Base-by-base conservation (phyloP, 768 basidiomycete species). In the Calocera viscosa region DNA sequence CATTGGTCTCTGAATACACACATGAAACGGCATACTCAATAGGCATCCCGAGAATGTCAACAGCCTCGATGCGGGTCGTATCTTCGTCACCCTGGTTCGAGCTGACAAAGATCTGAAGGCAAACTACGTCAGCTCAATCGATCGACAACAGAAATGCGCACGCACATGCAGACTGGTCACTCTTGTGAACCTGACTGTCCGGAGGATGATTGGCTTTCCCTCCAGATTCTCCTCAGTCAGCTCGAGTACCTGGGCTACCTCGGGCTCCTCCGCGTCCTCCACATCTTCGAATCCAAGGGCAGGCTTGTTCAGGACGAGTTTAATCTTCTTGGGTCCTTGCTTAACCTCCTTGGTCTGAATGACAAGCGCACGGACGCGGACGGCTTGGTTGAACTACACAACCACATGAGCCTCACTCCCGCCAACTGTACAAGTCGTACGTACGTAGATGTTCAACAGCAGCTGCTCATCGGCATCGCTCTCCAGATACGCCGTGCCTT, bases 381-480 rank as follows among this genome's bases (percentile, higher is more conserved):
- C 87, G 28, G 81, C 74, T 75, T 87, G 86, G 73, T 87, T 86
- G 77, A 89, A 89, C 87, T 87, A 71, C 10, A 66, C 5, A 7
- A n/a, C 22, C 65, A 24, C 24, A 65, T 66, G 49, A 49, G 67
- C 68, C 2, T 69, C 26, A 5, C n/a, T 60, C 26, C 30, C 53
- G 26, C 14, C 8, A 28, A 33, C 11, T n/a, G 5, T 22, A 0
- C 24, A 35, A 19, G 33, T 22, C 10, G 24, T 1, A 78, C 84
- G 70, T 72, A 88, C 87, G n/a, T 81, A 79, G 65, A 90, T 80
- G 70, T 78, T 88, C 63, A 90, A 67, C 28, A 90, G 76, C 7
- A 90, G 79, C 73, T 90, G 86, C 70, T 86, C 89, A 69, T 90
- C 89, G 1, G 81, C 83, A 72, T 90, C 87, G 71, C 86, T 88